Evolutionary conservation across 352 stramenopile species (phyloP).

Genomic region (Phytophthora europaea): DNA sequence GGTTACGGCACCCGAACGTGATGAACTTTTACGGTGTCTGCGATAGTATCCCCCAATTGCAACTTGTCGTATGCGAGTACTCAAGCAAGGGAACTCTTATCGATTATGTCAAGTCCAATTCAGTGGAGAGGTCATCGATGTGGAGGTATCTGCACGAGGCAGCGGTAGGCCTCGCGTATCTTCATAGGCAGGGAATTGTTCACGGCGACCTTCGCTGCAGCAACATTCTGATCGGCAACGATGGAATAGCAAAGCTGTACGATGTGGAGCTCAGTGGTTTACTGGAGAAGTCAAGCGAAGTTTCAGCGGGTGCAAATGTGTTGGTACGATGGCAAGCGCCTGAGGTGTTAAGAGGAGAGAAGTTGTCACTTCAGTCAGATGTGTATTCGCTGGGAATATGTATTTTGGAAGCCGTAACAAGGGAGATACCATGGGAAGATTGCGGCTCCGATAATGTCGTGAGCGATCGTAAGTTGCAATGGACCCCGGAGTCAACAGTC

Average conservation of each 20-base stretch:
- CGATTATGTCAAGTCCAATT: background rate
- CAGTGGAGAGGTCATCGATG: background rate
- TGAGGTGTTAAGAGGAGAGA: conserved; percentile 8
- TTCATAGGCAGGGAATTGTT: conserved; percentile 14
- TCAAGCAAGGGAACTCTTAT: conserved; percentile 8
- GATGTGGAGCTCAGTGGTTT: conserved; percentile 29
- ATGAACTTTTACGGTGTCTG: conserved; percentile 30
- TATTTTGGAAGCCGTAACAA: background rate
- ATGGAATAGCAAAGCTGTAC: conserved; percentile 31
- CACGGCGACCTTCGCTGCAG: conserved; percentile 35
- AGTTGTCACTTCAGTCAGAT: background rate
- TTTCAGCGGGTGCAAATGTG: background rate
- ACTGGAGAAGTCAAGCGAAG: background rate
- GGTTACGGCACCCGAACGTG: conserved; percentile 26
- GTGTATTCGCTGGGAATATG: background rate
- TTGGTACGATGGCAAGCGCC: conserved; percentile 18
- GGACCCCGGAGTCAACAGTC: background rate
- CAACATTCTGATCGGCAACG: conserved; percentile 37
- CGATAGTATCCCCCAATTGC: background rate
- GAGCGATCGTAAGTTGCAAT: background rate
- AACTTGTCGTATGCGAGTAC: conserved; percentile 29
- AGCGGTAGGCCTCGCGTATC: conserved; percentile 11
- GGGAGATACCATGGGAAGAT: background rate
- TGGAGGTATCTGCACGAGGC: conserved; percentile 21
- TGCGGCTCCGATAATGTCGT: background rate